phyloP scores from a whole-genome alignment of 495 filamentous ascomycete species.

The Hypomontagnella submonticulosa region DNA sequence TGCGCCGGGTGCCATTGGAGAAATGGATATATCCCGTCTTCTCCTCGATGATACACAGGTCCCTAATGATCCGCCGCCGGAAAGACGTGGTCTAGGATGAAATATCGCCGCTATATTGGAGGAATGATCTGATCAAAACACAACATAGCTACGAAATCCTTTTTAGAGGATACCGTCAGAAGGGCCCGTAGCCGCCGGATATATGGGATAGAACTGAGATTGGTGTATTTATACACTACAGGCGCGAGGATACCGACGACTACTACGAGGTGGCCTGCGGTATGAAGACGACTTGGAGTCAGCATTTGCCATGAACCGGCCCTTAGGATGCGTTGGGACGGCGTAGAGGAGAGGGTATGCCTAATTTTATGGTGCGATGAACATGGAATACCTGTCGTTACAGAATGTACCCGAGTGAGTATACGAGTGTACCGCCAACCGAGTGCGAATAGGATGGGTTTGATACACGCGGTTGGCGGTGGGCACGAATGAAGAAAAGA shows the following conservation, averaged over 20 bases:
- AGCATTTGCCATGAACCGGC: conserved; percentile 2
- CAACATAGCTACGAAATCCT: background rate
- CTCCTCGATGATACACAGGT: conserved; percentile 57
- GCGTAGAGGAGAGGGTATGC: background rate
- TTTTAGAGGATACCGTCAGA: background rate
- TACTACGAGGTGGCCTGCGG: conserved; percentile 4
- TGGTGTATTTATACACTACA: background rate
- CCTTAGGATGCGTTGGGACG: conserved; percentile 7
- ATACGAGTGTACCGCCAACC: conserved; percentile 2
- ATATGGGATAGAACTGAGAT: conserved; percentile 1
- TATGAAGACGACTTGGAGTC: conserved; percentile 10
- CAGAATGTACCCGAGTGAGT: conserved; percentile 14
- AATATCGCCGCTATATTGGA: background rate
- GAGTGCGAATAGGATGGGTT: conserved; percentile 14
- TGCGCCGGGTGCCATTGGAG: conserved; percentile 44
- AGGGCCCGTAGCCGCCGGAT: background rate
- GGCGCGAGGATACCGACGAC: background rate
- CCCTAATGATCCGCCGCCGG: conserved; percentile 33
- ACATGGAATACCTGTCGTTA: conserved; percentile 35
- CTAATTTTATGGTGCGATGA: conserved; percentile 9
- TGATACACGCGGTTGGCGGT: background rate
- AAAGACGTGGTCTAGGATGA: conserved; percentile 46
- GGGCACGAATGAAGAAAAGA: background rate
- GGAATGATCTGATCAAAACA: background rate
- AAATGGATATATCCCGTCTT: conserved; percentile 63